These are phyloP conservation scores for Cercophora samala DNA, from an alignment of 495 filamentous ascomycete genomes.

Conservation along the genomic window DNA sequence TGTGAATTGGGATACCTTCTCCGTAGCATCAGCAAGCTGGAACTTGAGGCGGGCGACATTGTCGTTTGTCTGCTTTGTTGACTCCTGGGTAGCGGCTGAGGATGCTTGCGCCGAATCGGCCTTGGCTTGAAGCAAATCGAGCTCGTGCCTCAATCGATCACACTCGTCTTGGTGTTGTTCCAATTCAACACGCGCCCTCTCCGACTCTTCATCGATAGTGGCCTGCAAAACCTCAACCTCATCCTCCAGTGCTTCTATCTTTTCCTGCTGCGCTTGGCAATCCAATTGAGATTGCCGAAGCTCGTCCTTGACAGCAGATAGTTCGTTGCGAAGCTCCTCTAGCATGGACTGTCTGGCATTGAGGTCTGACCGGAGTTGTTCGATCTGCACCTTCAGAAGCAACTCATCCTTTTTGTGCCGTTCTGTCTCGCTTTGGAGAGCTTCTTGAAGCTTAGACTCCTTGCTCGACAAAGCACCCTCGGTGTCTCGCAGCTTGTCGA, in stretches of 20 bases:
- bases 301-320: constrained; percentile 62
- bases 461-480: constrained; percentile 64
- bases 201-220: constrained; percentile 69
- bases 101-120: constrained; percentile 25
- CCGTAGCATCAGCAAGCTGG: constrained; percentile 36
- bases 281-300: constrained; percentile 64
- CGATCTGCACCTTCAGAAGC: constrained; percentile 41
- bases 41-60: constrained; percentile 29
- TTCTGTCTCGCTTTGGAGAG: constrained; percentile 40
- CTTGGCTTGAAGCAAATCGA: constrained; percentile 32
- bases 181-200: constrained; percentile 61
- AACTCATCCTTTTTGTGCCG: constrained; percentile 43
- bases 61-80: constrained; percentile 30
- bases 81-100: constrained; percentile 24
- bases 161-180: constrained; percentile 47
- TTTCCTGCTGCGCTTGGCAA: constrained; percentile 60
- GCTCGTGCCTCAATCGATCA: constrained; percentile 49
- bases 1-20: constrained; percentile 40
- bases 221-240: constrained; percentile 74
- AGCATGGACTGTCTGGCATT: constrained; percentile 44
- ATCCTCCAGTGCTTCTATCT: constrained; percentile 71
- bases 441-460: constrained; percentile 61
- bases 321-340: constrained; percentile 42
- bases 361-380: constrained; percentile 45
- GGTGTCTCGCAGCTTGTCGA: constrained; percentile 66